Evolutionary conservation across 805 yeast species (phyloP), one percentile per base, ranked within the genome.

Genomic region (Saccharomycopsis capsularis): DNA sequence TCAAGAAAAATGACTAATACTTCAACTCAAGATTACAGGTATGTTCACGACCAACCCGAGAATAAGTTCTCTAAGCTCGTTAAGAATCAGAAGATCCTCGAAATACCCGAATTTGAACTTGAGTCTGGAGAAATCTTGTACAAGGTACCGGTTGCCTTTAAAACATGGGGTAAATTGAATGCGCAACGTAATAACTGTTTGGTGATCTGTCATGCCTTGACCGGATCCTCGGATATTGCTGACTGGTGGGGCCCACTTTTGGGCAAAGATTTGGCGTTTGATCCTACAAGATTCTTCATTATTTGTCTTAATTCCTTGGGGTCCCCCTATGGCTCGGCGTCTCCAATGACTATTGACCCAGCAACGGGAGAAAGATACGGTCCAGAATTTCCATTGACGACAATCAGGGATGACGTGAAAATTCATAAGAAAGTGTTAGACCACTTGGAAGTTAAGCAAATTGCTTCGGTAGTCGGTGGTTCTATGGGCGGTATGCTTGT

Each of bases 191-290:
- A 81, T 56, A 93, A 93, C 62, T 89, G 82, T 51, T 69, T 93
- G 71, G 79, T 93, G n/a, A 85, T 93, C 13, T 85, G 96, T 58
- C 99, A 93, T 69, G 98, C 99, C 0, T 70, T 93, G 48, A 89
- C 98, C 0, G 99, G 99, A 0, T 88, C 96, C 0, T 77, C 96
- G 0, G 98, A 93, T 63, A 96, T 91, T 16, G 75, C 84, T 36
- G 99, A 93, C 60, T 93, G 99, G 99, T 93, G 99, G 99, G 97
- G 98, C 0, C 97, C 98, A 0, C 66, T 93, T 22, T 68, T 93
- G 25, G 99, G 98, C 0, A 76, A 79, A 3, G 85, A 79, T 13
- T 76, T 82, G 50, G 95, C 98, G 1, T 88, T 93, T 65, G 99
- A 93, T 66, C 95, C 97, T 0, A 71, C 89, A 0, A 75, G 85